Evolutionary conservation across 2,329 filamentous ascomycete species (phyloP).

Genomic region (Elsinoe necatrix): DNA sequence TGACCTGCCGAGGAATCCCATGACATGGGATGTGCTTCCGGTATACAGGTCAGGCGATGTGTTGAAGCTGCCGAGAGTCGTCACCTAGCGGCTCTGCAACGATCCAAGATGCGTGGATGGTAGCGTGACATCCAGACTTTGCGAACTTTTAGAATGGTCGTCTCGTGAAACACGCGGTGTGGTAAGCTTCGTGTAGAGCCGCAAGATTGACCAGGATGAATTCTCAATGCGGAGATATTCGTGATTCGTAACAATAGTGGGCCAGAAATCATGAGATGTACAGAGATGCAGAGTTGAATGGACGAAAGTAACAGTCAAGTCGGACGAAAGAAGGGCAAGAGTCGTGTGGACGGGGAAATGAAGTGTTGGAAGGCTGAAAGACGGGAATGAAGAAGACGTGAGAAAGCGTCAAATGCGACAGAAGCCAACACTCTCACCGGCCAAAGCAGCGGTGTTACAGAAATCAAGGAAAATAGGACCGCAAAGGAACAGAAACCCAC

Average conservation of each 20-base stretch:
- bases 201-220: background rate
- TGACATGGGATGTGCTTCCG: background rate
- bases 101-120: background rate
- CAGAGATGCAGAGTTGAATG: background rate
- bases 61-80: background rate
- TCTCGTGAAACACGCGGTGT: slow-evolving; percentile 7
- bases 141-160: slow-evolving; percentile 6
- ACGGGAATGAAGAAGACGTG: background rate
- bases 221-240: background rate
- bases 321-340: background rate
- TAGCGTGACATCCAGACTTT: slow-evolving; percentile 3
- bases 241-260: background rate
- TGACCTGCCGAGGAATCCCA: slow-evolving; percentile 19
- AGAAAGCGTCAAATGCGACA: slow-evolving; percentile 12
- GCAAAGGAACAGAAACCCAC: slow-evolving; percentile 3
- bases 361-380: slow-evolving; percentile 7
- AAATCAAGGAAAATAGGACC: slow-evolving; percentile 11
- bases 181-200: slow-evolving; percentile 5
- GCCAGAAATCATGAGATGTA: background rate
- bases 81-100: background rate
- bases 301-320: background rate
- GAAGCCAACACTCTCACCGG: background rate
- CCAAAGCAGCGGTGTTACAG: slow-evolving; percentile 8
- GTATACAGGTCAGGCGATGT: background rate
- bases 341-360: background rate